Conservation (phyloP, 139 green algal species). For the Picochlorum sp. region DNA sequence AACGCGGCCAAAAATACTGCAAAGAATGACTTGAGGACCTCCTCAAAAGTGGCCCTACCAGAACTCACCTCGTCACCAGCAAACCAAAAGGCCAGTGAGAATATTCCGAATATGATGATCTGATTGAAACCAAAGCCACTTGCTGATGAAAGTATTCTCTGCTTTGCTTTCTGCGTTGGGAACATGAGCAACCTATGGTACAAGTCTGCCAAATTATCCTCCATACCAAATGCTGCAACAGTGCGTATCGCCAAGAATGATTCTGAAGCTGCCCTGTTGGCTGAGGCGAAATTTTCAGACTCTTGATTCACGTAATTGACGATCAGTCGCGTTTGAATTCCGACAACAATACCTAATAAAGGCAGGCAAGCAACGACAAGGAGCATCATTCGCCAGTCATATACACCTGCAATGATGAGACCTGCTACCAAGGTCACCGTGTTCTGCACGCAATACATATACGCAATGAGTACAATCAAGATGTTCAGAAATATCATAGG, state of each 20-base stretch:
- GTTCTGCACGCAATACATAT: constrained; percentile 23
- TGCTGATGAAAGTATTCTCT: constrained; percentile 24
- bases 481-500: no score
- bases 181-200: constrained; percentile 24
- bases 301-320: constrained; percentile 18
- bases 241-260: constrained; percentile 59
- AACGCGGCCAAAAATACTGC: constrained; percentile 59
- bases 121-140: constrained; percentile 45
- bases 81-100: constrained; percentile 61
- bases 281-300: constrained; percentile 45
- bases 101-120: constrained; percentile 57
- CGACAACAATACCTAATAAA: constrained; percentile 38
- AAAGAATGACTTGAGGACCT: constrained; percentile 71
- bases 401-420: constrained; percentile 55
- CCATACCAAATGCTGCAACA: constrained; percentile 61
- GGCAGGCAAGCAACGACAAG: constrained; percentile 64
- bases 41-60: constrained; percentile 40
- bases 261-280: constrained; percentile 64
- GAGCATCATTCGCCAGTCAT: constrained; percentile 67
- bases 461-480: background rate
- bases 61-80: constrained; percentile 33
- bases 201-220: constrained; percentile 31
- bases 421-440: constrained; percentile 39
- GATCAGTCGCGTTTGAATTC: constrained; percentile 46
- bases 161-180: constrained; percentile 24